Evolutionary conservation across 2,329 filamentous ascomycete species (phyloP), one percentile per base, ranked within the genome.

Genomic region (Myriangium duriaei): DNA sequence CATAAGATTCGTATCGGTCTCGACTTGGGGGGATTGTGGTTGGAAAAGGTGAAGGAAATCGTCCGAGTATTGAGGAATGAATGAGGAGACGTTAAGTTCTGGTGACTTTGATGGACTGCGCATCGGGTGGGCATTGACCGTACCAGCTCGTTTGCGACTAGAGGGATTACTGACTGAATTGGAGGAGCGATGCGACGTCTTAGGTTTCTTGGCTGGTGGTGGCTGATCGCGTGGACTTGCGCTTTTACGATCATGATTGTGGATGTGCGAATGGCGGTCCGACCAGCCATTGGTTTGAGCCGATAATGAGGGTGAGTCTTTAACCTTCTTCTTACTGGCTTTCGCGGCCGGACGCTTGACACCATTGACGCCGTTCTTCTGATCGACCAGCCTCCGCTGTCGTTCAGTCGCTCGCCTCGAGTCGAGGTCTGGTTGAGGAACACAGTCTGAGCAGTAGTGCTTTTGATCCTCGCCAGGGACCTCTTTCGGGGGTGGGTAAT

Each of bases 381-480:
- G 64, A 66, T 44, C 37, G 13, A 35, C 16, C 6, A 31, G 31
- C 24, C 39, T 31, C 51, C 51, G 39, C 51, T 49, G 42, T 45
- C 51, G 28, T 42, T 40, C 31, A 42, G 42, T 44, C 51, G 56
- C 34, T 49, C 52, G 34, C 26, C 81, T 45, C 75, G 74, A 66
- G 56, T 96, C 81, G 51, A 95, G 62, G 33, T 65, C 62, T 12
- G 87, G 86, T 43, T 81, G 76, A 15, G 29, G 30, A 15, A 32
- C 28, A 65, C 91, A 98, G 51, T 94, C 85, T 51, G 77, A 76
- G 64, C 91, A 98, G 40, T 79, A 84, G 64, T 98, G 88, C 40
- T 82, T 69, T 52, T 58, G 45, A 28, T 55, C 47, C 14, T 67
- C 79, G 61, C 87, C 62, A 63, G 81, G 34, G 43, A 47, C 32